These are phyloP conservation scores for Botryotinia globosa DNA, from an alignment of 2,329 filamentous ascomycete genomes.

Conservation along the genomic window DNA sequence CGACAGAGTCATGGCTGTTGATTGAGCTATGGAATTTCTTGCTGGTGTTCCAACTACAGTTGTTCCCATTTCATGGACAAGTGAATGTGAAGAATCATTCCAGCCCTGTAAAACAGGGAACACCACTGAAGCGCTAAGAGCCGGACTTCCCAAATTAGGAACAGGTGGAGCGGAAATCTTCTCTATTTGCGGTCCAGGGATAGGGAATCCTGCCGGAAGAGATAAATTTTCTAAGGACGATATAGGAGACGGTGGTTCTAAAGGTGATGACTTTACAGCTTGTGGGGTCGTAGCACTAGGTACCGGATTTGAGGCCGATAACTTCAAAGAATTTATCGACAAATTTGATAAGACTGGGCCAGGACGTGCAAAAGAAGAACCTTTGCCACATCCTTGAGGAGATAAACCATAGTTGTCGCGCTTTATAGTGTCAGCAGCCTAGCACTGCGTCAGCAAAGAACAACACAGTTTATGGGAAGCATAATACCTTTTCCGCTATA, in stretches of 20 bases:
- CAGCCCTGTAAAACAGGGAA: neutral
- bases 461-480: constrained; percentile 22
- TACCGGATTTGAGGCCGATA: neutral
- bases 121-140: neutral
- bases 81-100: constrained; percentile 7
- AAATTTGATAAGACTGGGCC: constrained; percentile 20
- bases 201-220: neutral
- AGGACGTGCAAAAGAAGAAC: constrained; percentile 13
- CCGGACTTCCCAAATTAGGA: neutral
- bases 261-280: neutral
- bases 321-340: constrained; percentile 8
- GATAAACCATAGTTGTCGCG: constrained; percentile 25
- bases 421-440: constrained; percentile 35
- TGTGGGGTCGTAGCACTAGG: constrained; percentile 4
- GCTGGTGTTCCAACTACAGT: neutral
- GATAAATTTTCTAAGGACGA: neutral
- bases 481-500: constrained; percentile 32
- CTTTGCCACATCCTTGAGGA: constrained; percentile 23
- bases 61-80: neutral
- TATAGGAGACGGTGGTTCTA: neutral
- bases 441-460: neutral
- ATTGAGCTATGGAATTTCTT: neutral
- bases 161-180: neutral
- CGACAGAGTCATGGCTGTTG: constrained; percentile 3
- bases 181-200: neutral